Conservation (phyloP, 805 yeast genomes). For the Komagataella mondaviorum region DNA sequence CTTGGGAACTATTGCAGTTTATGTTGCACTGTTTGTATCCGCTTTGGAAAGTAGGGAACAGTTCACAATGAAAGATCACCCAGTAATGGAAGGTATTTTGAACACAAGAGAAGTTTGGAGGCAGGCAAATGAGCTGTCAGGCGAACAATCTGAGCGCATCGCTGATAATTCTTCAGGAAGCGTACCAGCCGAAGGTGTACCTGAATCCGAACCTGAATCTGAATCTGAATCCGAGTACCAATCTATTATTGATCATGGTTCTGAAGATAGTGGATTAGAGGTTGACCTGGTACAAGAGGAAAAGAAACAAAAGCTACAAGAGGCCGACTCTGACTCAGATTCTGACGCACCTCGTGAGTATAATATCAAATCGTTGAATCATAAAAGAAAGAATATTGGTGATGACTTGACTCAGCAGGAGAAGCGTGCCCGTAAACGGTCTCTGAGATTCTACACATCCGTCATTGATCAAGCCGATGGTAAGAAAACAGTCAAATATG, state of each 20-base stretch:
- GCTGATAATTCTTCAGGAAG: conserved; percentile 9
- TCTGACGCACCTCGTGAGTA: conserved; percentile 3
- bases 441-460: conserved; percentile 91
- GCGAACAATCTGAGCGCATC: conserved; percentile 13
- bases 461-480: conserved; percentile 79
- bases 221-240: conserved; percentile 10
- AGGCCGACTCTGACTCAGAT: conserved; percentile 31
- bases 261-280: conserved; percentile 4
- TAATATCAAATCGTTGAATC: conserved; percentile 24
- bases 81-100: conserved; percentile 78
- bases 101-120: conserved; percentile 83
- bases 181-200: conserved; percentile 11
- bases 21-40: conserved; percentile 61
- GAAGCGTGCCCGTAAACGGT: conserved; percentile 62
- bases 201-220: conserved; percentile 10
- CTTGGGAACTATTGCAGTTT: conserved; percentile 64
- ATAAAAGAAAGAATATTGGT: conserved; percentile 43
- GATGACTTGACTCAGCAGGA: conserved; percentile 83
- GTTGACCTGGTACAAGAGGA: conserved; percentile 5
- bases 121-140: conserved; percentile 50
- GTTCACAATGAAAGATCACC: conserved; percentile 64
- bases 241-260: background rate
- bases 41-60: conserved; percentile 36
- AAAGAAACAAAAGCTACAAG: conserved; percentile 10
- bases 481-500: conserved; percentile 42